Base-by-base conservation (phyloP, 2,329 filamentous ascomycete genomes). In the Fusarium tricinctum region DNA sequence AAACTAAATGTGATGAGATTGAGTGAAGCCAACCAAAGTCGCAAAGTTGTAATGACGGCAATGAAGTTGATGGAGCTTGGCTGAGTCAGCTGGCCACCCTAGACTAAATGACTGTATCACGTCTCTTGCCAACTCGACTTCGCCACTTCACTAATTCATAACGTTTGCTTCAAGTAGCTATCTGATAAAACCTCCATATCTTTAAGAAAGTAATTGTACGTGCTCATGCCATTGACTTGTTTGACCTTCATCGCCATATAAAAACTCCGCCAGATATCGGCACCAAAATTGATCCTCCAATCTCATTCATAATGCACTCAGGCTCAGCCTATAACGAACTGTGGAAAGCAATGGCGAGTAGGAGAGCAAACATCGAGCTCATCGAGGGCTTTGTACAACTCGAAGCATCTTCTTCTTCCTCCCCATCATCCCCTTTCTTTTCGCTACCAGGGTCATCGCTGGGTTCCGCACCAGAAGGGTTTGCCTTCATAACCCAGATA, bases 341-440 rank as follows among this genome's bases (percentile, higher is more conserved):
- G 43, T 50, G 59, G 20, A 57, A 70, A 33, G 56, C 33, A 19
- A 66, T 43, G 42, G 40, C 40, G 10, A 68, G 47, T 33, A 70
- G 19, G 47, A 71, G 35, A 22, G 63, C 49, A 30, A 72, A 45
- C 1, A 65, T 32, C 8, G 53, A 54, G 35, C 52, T 19, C 20
- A 58, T 15, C 6, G 47, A 44, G 5, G 56, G 44, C 2, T 48
- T 68, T n/a, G 42, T 14, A 40, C 55, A 50, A 45, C 28, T 39
- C 38, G 69, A 44, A 38, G 45, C n/a, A 17, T 72, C 69, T 22
- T 72, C 69, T 22, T 68, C 58, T 13, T 72, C 69, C 22, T 70
- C 58, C 10, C 70, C 56, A 8, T 43, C 53, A 8, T 38, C 47
- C 13, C 39, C 23, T 8, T 38, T 40, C 33, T n/a, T 48, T 39